Conservation (phyloP, 345 rosid species). For the Syzygium aromaticum region DNA sequence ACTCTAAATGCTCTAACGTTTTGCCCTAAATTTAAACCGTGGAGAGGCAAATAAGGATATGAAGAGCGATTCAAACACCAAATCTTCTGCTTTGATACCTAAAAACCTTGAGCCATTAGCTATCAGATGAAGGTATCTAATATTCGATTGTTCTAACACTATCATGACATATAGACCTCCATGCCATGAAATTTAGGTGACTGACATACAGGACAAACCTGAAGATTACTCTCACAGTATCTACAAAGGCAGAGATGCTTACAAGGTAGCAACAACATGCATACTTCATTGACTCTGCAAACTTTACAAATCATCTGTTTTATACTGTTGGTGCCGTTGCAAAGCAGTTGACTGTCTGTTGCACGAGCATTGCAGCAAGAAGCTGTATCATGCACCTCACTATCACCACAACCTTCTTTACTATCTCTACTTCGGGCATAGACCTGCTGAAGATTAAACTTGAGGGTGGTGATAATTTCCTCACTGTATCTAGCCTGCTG, state of each 20-base stretch:
- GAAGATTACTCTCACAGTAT: constrained; percentile 78
- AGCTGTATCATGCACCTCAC: constrained; percentile 85
- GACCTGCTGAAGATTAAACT: constrained; percentile 62
- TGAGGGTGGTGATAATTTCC: constrained; percentile 55
- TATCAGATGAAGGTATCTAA: constrained; percentile 15
- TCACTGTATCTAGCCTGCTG: constrained; percentile 68
- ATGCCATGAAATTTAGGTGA: constrained; percentile 64
- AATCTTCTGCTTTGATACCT: not conserved
- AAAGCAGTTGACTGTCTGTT: constrained; percentile 38
- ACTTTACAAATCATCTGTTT: constrained; percentile 57
- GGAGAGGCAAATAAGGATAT: not conserved
- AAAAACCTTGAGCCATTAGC: not conserved
- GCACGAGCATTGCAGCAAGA: constrained; percentile 62
- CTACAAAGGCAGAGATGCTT: constrained; percentile 94
- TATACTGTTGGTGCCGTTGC: constrained; percentile 24
- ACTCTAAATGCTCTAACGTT: not conserved
- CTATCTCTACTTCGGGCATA: constrained; percentile 56
- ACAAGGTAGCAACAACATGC: constrained; percentile 89
- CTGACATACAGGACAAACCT: constrained; percentile 78
- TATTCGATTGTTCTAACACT: not conserved
- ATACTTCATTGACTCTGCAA: constrained; percentile 60
- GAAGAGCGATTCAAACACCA: not conserved
- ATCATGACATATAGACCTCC: constrained; percentile 61
- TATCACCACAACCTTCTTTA: constrained; percentile 87
- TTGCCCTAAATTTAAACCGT: not conserved